Evolutionary conservation across 23 red algal genomes (phyloP).

Genomic region (Gracilariopsis chorda): DNA sequence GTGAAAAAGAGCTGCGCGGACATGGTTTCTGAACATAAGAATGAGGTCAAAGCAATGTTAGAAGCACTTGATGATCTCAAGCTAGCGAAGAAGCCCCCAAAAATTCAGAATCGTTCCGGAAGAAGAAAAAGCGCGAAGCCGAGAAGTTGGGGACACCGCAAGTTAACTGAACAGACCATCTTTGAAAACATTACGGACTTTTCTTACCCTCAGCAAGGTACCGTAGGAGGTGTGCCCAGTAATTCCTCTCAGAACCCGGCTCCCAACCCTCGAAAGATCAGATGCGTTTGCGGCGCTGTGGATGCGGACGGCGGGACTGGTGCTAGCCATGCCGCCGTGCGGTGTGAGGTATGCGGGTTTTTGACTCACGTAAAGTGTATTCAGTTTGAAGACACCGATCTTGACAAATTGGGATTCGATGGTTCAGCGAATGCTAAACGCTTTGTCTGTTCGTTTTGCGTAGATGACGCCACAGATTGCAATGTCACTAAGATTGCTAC

Average conservation of each 20-base stretch:
- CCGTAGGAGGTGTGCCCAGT: too few species aligned
- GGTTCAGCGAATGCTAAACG: not conserved
- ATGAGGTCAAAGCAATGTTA: constrained; percentile 3
- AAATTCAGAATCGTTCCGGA: not conserved
- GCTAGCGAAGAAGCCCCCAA: not conserved
- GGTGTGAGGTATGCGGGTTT: not conserved
- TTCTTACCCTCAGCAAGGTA: too few species aligned
- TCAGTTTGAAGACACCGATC: not conserved
- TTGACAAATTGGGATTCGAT: not conserved
- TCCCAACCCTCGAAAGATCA: too few species aligned
- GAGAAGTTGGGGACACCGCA: not conserved
- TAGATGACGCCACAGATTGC: not conserved
- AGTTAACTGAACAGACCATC: not conserved
- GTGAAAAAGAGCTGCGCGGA: not conserved
- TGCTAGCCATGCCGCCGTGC: not conserved
- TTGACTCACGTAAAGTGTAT: constrained; percentile 3
- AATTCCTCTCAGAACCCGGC: too few species aligned
- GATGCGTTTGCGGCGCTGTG: too few species aligned
- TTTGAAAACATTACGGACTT: too few species aligned
- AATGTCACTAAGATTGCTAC: not conserved
- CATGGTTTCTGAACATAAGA: constrained; percentile 9
- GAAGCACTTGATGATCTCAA: not conserved
- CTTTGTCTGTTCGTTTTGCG: not conserved
- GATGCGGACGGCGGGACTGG: too few species aligned
- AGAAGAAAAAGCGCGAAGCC: not conserved